Conservation (phyloP, 345 rosid genomes). For the Gossypium australe region DNA sequence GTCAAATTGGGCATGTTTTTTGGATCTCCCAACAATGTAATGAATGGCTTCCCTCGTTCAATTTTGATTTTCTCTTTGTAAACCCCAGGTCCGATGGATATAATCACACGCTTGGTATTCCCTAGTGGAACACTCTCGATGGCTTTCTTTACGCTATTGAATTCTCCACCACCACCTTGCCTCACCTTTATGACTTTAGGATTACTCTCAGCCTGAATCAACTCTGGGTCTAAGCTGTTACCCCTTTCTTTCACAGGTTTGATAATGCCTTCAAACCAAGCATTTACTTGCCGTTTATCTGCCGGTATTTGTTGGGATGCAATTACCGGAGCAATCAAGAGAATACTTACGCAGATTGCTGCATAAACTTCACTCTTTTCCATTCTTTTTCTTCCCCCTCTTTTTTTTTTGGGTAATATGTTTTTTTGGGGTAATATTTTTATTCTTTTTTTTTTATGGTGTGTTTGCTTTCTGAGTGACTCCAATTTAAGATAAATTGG, state of each 20-base stretch:
- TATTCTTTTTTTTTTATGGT: not conserved
- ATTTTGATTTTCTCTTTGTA: constrained; percentile 58
- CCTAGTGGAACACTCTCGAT: constrained; percentile 37
- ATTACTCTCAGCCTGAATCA: constrained; percentile 23
- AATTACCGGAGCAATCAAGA: not conserved
- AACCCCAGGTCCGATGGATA: constrained; percentile 40
- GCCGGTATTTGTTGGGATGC: not conserved
- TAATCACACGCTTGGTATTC: constrained; percentile 45
- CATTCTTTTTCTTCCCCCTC: not conserved
- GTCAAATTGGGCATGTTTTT: constrained; percentile 29
- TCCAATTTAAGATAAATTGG: too few species aligned
- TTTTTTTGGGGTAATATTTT: not conserved
- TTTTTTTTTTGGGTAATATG: too few species aligned
- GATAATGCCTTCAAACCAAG: constrained; percentile 3
- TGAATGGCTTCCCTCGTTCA: constrained; percentile 37
- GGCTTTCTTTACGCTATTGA: constrained; percentile 49
- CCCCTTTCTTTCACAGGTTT: constrained; percentile 12
- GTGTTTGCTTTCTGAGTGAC: too few species aligned
- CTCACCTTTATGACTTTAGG: constrained; percentile 34
- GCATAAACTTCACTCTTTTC: not conserved
- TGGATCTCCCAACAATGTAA: constrained; percentile 49
- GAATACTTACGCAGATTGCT: not conserved
- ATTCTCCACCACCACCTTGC: constrained; percentile 43
- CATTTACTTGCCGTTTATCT: not conserved
- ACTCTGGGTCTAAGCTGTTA: constrained; percentile 28